Evolutionary conservation across 371 early-diverging fungal species (phyloP).

Genomic region (Mucor sp.): DNA sequence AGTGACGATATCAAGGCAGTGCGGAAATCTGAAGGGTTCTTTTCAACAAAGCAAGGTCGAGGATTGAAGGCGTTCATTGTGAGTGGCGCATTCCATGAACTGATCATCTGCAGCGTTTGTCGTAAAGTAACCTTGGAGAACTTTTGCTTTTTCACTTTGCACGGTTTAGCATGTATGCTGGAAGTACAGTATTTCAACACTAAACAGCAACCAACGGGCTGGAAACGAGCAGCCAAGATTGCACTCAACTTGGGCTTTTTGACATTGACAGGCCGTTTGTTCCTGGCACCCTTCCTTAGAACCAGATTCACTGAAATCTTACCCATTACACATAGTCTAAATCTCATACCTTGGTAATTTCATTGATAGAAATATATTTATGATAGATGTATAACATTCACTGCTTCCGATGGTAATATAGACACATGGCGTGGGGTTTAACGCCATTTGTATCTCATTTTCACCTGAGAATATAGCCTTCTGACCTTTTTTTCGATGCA

Average conservation of each 20-base stretch:
- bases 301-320: constrained; percentile 14
- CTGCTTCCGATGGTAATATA: no score
- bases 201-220: constrained; percentile 1
- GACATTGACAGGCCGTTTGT: constrained; percentile 38
- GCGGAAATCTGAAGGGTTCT: neutral
- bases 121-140: constrained; percentile 42
- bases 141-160: constrained; percentile 31
- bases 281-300: constrained; percentile 41
- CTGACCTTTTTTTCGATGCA: no score
- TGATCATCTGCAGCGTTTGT: constrained; percentile 29
- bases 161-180: constrained; percentile 26
- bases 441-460: no score
- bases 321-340: constrained; percentile 9
- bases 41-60: constrained; percentile 10
- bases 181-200: constrained; percentile 19
- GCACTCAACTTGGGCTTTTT: constrained; percentile 24
- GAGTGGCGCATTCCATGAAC: constrained; percentile 41
- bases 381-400: neutral
- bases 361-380: neutral
- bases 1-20: neutral
- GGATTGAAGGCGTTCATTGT: constrained; percentile 31
- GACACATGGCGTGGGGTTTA: no score
- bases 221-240: constrained; percentile 12
- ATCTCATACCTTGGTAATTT: neutral
- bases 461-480: no score